phyloP scores from a whole-genome alignment of 331 rosid genomes.

The Spiraea crenata region DNA sequence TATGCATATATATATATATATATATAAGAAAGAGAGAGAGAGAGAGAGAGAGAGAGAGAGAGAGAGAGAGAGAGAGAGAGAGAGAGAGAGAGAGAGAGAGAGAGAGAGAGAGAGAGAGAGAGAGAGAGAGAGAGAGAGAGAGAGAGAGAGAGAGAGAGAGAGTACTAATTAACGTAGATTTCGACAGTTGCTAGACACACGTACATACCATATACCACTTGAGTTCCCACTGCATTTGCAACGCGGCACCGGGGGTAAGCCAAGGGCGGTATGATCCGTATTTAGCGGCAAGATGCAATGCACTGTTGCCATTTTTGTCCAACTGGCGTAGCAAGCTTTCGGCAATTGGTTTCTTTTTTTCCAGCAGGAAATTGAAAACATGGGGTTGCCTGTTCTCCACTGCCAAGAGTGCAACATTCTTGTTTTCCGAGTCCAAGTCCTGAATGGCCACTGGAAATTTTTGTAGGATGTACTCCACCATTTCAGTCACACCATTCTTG shows the following conservation, averaged over 20 bases:
- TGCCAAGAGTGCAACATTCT: conserved; percentile 18
- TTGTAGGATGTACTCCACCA: conserved; percentile 18
- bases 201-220: conserved; percentile 41
- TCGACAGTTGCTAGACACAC: no score
- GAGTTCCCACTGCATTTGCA: conserved; percentile 49
- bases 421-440: conserved; percentile 2
- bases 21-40: no score
- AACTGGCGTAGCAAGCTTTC: conserved; percentile 6
- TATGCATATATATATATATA: no score
- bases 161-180: no score
- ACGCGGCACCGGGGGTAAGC: conserved; percentile 32
- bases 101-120: no score
- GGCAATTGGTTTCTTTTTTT: background rate
- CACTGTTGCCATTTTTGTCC: conserved; percentile 32
- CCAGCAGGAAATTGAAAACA: background rate
- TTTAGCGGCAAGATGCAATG: conserved; percentile 40
- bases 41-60: no score
- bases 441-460: conserved; percentile 24
- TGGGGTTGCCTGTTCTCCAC: conserved; percentile 20
- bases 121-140: no score
- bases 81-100: no score
- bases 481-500: conserved; percentile 16
- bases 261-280: conserved; percentile 6
- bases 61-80: no score
- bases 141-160: no score